Evolutionary conservation across 2,329 filamentous ascomycete species (phyloP).

Genomic region (Cercospora sesami): DNA sequence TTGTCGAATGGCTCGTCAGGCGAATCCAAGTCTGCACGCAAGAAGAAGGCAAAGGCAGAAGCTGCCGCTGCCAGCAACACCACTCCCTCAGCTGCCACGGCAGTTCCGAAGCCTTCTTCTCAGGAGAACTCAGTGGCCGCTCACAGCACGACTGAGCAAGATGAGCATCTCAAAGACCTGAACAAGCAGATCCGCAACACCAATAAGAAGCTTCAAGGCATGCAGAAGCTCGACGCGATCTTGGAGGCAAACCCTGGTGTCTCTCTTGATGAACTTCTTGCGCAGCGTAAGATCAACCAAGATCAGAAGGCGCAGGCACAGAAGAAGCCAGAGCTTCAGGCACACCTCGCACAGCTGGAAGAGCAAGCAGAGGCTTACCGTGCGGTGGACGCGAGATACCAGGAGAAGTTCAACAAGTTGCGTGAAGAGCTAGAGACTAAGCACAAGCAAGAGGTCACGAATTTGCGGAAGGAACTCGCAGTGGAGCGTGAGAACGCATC

Average conservation of each 20-base stretch:
- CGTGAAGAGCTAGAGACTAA: slow-evolving; percentile 56
- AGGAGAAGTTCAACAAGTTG: slow-evolving; percentile 59
- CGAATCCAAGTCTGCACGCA: slow-evolving; percentile 55
- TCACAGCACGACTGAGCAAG: slow-evolving; percentile 65
- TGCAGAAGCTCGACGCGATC: slow-evolving; percentile 69
- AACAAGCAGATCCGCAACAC: slow-evolving; percentile 92
- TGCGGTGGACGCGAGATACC: slow-evolving; percentile 73
- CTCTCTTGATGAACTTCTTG: slow-evolving; percentile 71
- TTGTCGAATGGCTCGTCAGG: slow-evolving; percentile 56
- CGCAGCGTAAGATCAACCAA: slow-evolving; percentile 71
- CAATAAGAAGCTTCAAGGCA: slow-evolving; percentile 86
- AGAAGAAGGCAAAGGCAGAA: slow-evolving; percentile 47
- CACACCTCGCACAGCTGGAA: slow-evolving; percentile 68
- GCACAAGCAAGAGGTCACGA: slow-evolving; percentile 60
- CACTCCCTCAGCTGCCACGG: slow-evolving; percentile 23
- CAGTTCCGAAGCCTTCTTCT: slow-evolving; percentile 25
- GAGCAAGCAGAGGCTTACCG: slow-evolving; percentile 73
- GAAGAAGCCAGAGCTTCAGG: slow-evolving; percentile 72
- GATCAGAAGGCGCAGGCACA: slow-evolving; percentile 76
- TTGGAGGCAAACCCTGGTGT: slow-evolving; percentile 69
- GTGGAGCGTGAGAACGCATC: slow-evolving; percentile 53
- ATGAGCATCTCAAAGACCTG: slow-evolving; percentile 79
- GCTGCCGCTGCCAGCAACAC: slow-evolving; percentile 35
- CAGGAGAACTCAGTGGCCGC: slow-evolving; percentile 33
- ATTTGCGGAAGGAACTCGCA: slow-evolving; percentile 55